phyloP scores from a whole-genome alignment of 2,329 filamentous ascomycete genomes.

The Elsinoe arachidis region DNA sequence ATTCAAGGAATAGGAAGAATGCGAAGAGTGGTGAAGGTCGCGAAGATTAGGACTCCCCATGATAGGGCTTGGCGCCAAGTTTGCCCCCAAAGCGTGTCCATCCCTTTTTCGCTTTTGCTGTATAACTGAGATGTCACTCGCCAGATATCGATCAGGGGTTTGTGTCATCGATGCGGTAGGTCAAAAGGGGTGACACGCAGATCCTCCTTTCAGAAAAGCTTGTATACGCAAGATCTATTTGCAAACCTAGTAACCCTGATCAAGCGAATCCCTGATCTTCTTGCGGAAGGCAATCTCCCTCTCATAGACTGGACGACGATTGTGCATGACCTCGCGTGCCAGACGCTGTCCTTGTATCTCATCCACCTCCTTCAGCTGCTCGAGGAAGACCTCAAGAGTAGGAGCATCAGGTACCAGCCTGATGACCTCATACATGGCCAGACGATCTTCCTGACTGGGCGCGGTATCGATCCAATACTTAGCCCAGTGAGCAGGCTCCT shows the following conservation, averaged over 20 bases:
- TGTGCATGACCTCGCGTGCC: background rate
- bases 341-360: background rate
- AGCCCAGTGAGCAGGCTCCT: background rate
- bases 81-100: too few relatives aligned
- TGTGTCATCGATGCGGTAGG: too few relatives aligned
- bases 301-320: background rate
- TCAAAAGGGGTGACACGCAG: too few relatives aligned
- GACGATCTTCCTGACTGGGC: background rate
- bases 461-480: background rate
- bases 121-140: too few relatives aligned
- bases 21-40: background rate
- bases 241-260: background rate
- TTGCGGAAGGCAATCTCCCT: conserved; percentile 1
- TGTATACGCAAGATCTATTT: too few relatives aligned
- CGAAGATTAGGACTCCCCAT: background rate
- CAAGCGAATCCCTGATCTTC: background rate
- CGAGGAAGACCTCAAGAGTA: background rate
- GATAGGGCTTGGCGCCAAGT: too few relatives aligned
- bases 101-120: too few relatives aligned
- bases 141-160: too few relatives aligned
- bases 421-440: background rate
- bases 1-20: too few relatives aligned
- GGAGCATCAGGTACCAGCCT: background rate
- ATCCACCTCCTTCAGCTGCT: background rate
- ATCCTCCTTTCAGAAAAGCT: background rate